Percentiles rank a stretch among this genome's conserved stretches.
phyloP scores from a whole-genome alignment of 2,329 filamentous ascomycete genomes.

The Phialocephala sp. region DNA sequence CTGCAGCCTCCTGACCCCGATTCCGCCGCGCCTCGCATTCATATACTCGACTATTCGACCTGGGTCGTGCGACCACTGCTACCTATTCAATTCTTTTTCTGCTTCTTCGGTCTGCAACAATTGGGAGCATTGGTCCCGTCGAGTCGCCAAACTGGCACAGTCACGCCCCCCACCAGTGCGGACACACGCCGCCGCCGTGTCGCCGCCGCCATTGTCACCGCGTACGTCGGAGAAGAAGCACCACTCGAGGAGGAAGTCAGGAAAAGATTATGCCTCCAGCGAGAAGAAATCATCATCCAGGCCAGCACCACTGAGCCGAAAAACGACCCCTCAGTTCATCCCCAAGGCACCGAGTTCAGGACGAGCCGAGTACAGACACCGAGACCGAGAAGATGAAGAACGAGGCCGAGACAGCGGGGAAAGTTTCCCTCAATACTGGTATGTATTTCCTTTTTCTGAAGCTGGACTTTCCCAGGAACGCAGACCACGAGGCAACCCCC shows the following conservation, averaged over 20 bases:
- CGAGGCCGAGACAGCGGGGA: conserved; percentile 57
- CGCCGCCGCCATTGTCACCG: conserved; percentile 35
- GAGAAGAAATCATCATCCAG: conserved; percentile 34
- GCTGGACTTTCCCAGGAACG: conserved; percentile 14
- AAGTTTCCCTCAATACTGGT: conserved; percentile 71
- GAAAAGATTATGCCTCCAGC: conserved; percentile 33
- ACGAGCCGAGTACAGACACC: conserved; percentile 14
- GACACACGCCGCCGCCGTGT: conserved; percentile 28
- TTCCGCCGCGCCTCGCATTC: not conserved
- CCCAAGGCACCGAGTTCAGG: conserved; percentile 22
- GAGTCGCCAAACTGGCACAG: conserved; percentile 37
- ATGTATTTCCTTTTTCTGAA: conserved; percentile 45
- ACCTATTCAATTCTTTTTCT: conserved; percentile 3
- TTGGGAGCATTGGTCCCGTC: conserved; percentile 12
- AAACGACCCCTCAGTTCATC: conserved; percentile 33
- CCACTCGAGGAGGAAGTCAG: conserved; percentile 37
- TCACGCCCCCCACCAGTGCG: conserved; percentile 37
- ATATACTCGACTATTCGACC: not conserved
- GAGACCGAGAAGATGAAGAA: conserved; percentile 33
- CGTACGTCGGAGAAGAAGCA: conserved; percentile 34
- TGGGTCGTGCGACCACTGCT: no score
- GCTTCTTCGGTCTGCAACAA: conserved; percentile 1
- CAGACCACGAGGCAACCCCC: conserved; percentile 13
- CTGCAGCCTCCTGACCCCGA: not conserved
- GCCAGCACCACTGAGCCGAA: conserved; percentile 32